Base-by-base conservation (phyloP, 2,329 filamentous ascomycete genomes). In the Epichloe gansuensis region DNA sequence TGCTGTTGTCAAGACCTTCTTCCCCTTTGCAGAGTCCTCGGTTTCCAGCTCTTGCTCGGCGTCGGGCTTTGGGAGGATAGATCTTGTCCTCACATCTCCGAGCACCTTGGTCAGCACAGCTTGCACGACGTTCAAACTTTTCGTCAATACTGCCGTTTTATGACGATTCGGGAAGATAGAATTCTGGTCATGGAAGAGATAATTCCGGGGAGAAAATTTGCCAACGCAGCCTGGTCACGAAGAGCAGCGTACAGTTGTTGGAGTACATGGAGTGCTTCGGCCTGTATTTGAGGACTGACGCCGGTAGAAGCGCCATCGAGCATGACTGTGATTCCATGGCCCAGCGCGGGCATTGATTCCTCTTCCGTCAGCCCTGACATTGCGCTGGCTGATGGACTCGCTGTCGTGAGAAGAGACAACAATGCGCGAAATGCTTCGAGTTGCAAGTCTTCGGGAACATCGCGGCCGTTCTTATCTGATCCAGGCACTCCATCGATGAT, bases 141-240 rank as follows among this genome's bases (percentile, higher is more conserved):
- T 71, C 25, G 83, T 70, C 6, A 97, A 71, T 0, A 94, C 77
- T 42, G 76, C 66, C 1, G 65, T 67, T 59, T 77, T 81, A 45
- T 74, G 70, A 11, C 77, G 75, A 42, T 78, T 80, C 0, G 83
- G 86, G 82, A 81, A 4, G 86, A 84, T 49, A 95, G 70, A 0
- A 89, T 72, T 61, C 85, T 91, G 2, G 86, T 83, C 25, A 98
- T 71, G 1, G 83, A 81, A 3, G 93, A 97, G 0, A 95, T 80
- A 0, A 88, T 88, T 9, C 91, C 89, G 0, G 94, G 93, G 43
- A 97, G 75, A 62, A 98, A 93, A 56, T 81, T 91, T 9, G 89
- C 88, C 52, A 95, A 72, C 2, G 87, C 81, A n/a, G 86, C 78
- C 46, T 78, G 78, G 60, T 93, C 85, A 50, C 77, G 81, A 44